Evolutionary conservation across 2,329 filamentous ascomycete species (phyloP).

Genomic region (Plenodomus lindquistii): DNA sequence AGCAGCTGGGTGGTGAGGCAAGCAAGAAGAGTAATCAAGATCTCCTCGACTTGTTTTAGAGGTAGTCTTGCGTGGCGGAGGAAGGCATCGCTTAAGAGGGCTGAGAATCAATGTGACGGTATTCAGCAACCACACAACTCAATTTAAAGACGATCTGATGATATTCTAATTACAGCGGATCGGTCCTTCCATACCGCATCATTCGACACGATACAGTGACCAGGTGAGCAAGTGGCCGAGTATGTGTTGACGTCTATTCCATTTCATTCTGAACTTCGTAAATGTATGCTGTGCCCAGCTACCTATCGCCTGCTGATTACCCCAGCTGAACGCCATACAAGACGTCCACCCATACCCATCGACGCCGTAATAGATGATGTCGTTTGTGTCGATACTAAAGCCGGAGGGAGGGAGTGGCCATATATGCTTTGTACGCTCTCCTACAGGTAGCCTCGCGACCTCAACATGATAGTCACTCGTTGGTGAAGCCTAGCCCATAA

Average conservation of each 20-base stretch:
- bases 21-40: constrained; percentile 63
- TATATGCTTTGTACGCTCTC: too few relatives aligned
- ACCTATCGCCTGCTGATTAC: constrained; percentile 16
- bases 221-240: too few relatives aligned
- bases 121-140: neutral
- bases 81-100: neutral
- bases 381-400: neutral
- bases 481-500: too few relatives aligned
- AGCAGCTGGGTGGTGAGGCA: constrained; percentile 57
- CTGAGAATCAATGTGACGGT: neutral
- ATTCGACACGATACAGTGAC: neutral
- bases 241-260: constrained; percentile 2
- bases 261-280: constrained; percentile 3
- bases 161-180: neutral
- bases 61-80: neutral
- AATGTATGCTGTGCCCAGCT: constrained; percentile 13
- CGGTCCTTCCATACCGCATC: neutral
- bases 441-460: too few relatives aligned
- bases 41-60: constrained; percentile 59
- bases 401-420: too few relatives aligned
- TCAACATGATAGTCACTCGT: too few relatives aligned
- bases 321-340: constrained; percentile 16
- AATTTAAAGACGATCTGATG: neutral
- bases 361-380: neutral
- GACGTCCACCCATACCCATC: neutral